Evolutionary conservation across 768 basidiomycete genomes (phyloP).

Genomic region (Boletales sp.): DNA sequence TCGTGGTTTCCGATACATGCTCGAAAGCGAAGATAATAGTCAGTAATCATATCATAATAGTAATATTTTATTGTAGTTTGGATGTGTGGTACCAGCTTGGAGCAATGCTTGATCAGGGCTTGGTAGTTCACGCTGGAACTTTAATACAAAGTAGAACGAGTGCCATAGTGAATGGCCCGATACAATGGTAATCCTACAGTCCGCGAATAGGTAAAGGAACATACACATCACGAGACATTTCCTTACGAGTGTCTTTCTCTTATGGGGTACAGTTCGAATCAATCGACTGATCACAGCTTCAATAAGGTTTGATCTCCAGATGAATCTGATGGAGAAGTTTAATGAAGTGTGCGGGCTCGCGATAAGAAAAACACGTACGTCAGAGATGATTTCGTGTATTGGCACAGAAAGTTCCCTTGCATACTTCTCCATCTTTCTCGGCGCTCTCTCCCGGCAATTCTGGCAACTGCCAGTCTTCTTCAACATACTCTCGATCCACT

Average conservation of each 20-base stretch:
- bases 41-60: too few species aligned
- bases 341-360: neutral
- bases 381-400: constrained; percentile 26
- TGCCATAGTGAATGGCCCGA: neutral
- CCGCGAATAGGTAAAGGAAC: neutral
- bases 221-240: constrained; percentile 5
- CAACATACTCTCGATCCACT: constrained; percentile 30
- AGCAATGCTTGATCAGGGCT: too few species aligned
- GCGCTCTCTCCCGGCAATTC: constrained; percentile 28
- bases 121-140: too few species aligned
- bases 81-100: too few species aligned
- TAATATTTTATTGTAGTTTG: too few species aligned
- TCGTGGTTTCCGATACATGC: too few species aligned
- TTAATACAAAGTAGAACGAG: neutral
- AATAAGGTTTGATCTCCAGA: constrained; percentile 29
- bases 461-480: constrained; percentile 30
- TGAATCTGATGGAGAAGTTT: constrained; percentile 15
- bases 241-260: neutral
- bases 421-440: constrained; percentile 29
- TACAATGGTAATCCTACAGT: constrained; percentile 1
- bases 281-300: constrained; percentile 7
- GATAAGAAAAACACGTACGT: constrained; percentile 16
- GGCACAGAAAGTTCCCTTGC: constrained; percentile 26
- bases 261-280: constrained; percentile 9
- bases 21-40: too few species aligned